Base-by-base conservation (phyloP, 179 eudicot genomes). In the Amaranthus tricolor region DNA sequence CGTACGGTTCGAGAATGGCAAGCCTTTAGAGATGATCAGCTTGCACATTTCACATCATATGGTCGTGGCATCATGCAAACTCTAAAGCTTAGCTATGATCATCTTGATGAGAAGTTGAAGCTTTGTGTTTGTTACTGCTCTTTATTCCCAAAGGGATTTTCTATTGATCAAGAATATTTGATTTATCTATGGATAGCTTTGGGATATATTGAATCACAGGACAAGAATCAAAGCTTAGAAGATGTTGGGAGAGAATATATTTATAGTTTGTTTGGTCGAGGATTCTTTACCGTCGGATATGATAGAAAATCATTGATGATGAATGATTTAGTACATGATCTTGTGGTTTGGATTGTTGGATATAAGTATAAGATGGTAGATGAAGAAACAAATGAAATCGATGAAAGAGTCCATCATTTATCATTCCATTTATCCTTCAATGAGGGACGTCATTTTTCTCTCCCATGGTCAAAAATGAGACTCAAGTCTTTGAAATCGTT, bases 41-140 rank as follows among this genome's bases (percentile, higher is more conserved):
- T 61, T 60, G 45, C 49, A 49, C 49, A 62, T 61, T 73, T 61
- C 9, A 1, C 20, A 0, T 49, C 59, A 6, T 73, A 73, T 73
- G 76, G 76, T 1, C 49, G 58, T 48, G 58, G 31, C 3, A 5
- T 73, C 50, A 9, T 50, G 4, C 14, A 47, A 12, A 76, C 66
- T 6, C 79, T 68, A 14, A 76, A 68, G 15, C 62, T 50, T 12
- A 66, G 56, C 47, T 75, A 66, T 0, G 65, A 75, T 47, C 47
- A 75, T 0, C 60, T 75, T 7, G 74, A 70, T 51, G 3, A 17
- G 50, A 24, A 11, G 15, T 6, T 60, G n/a, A 68, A 59, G 24
- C 68, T 31, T 1, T 76, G 79, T 61, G 47, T 76, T n/a, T 8
- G 52, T 49, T 68, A 17, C 15, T 76, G 60, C 54, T 68, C 74